Conservation (phyloP, 2,329 filamentous ascomycete species). For the Xylaria sp. region DNA sequence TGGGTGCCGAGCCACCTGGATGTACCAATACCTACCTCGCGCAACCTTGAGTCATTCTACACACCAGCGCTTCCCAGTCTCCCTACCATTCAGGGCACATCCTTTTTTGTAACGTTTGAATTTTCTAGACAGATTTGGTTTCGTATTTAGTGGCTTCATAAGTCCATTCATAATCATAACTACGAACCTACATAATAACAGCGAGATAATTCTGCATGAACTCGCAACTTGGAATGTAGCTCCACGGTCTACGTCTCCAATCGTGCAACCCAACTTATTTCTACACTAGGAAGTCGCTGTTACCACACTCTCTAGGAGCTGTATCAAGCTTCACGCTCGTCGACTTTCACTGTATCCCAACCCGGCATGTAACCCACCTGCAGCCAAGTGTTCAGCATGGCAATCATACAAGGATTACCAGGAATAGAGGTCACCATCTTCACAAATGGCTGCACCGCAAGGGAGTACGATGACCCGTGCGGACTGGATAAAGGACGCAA, state of each 20-base stretch:
- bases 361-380: too few species aligned
- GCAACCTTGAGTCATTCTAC: neutral
- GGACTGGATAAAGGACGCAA: neutral
- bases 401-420: conserved; percentile 40
- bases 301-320: neutral
- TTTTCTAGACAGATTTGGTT: too few species aligned
- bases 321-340: too few species aligned
- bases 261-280: neutral
- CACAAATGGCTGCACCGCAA: conserved; percentile 37
- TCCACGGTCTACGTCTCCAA: too few species aligned
- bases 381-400: conserved; percentile 40
- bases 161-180: too few species aligned
- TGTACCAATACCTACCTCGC: neutral
- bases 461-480: conserved; percentile 41
- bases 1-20: neutral
- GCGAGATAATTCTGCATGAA: too few species aligned
- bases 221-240: too few species aligned
- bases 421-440: conserved; percentile 43
- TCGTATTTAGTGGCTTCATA: too few species aligned
- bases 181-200: too few species aligned
- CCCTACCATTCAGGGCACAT: too few species aligned
- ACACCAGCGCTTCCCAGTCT: too few species aligned
- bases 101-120: too few species aligned
- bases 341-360: neutral
- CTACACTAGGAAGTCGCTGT: neutral